These are phyloP conservation scores for Hypericum androsaemum DNA, from an alignment of 345 rosid species.

Conservation along the genomic window DNA sequence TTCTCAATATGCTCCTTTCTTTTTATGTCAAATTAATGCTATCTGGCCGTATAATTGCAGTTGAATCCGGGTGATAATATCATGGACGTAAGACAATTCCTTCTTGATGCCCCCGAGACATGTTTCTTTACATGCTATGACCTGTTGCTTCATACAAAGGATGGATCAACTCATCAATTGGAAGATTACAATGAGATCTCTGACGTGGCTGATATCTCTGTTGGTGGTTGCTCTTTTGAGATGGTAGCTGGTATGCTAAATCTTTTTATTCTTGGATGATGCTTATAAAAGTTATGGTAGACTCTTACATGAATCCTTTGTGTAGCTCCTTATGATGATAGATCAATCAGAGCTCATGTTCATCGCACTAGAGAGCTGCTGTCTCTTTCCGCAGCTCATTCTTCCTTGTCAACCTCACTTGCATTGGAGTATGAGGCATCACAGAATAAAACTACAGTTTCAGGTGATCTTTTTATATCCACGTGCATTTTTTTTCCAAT, in stretches of 20 bases:
- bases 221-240: conserved; percentile 84
- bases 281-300: conserved; percentile 5
- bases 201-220: conserved; percentile 89
- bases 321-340: conserved; percentile 85
- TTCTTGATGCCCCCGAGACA: conserved; percentile 96
- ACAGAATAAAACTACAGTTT: conserved; percentile 44
- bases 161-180: conserved; percentile 69
- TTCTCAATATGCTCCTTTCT: neutral
- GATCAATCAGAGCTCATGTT: conserved; percentile 94
- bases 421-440: conserved; percentile 67
- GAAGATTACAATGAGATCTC: conserved; percentile 96
- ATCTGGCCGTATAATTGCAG: conserved; percentile 31
- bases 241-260: conserved; percentile 76
- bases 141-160: conserved; percentile 59
- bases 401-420: conserved; percentile 88
- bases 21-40: neutral
- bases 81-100: conserved; percentile 96
- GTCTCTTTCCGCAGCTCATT: conserved; percentile 78
- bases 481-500: neutral
- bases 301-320: conserved; percentile 19
- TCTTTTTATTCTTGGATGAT: conserved; percentile 5
- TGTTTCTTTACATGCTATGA: conserved; percentile 93
- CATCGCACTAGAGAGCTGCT: conserved; percentile 86
- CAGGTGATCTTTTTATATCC: conserved; percentile 43
- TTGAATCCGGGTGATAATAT: conserved; percentile 98